Evolutionary conservation across 257 asterid species (phyloP).

Genomic region (Nicotiana undulata): DNA sequence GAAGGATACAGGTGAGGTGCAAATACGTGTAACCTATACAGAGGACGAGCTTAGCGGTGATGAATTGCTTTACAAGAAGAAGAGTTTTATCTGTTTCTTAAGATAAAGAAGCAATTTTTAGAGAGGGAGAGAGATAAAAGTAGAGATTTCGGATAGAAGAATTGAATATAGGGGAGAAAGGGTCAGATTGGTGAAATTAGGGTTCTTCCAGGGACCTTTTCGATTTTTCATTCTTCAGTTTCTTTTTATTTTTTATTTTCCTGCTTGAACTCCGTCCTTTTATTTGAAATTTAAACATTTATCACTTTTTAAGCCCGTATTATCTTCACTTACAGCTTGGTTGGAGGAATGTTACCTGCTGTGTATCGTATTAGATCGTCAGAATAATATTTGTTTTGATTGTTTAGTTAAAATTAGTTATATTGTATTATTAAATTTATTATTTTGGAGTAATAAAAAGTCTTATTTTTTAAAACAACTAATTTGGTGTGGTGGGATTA

Average conservation of each 20-base stretch:
- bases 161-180: slow-evolving; percentile 8
- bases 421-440: too few species aligned
- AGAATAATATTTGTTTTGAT: too few species aligned
- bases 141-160: slow-evolving; percentile 15
- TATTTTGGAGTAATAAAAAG: too few species aligned
- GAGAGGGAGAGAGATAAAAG: slow-evolving; percentile 21
- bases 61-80: background rate
- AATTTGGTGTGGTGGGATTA: too few species aligned
- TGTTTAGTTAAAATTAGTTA: too few species aligned
- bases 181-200: slow-evolving; percentile 30
- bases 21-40: background rate
- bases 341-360: too few species aligned
- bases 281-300: too few species aligned
- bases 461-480: too few species aligned
- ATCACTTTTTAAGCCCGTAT: too few species aligned
- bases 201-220: slow-evolving; percentile 17
- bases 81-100: slow-evolving; percentile 3
- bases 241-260: background rate
- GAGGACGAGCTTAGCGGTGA: background rate
- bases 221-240: background rate
- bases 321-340: too few species aligned
- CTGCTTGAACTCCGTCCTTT: too few species aligned
- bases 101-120: slow-evolving; percentile 19
- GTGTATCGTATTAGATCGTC: too few species aligned
- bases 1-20: background rate